Evolutionary conservation across 106 monocot species (phyloP), one percentile per base, ranked within the genome.

Genomic region (Triglochin maritima): DNA sequence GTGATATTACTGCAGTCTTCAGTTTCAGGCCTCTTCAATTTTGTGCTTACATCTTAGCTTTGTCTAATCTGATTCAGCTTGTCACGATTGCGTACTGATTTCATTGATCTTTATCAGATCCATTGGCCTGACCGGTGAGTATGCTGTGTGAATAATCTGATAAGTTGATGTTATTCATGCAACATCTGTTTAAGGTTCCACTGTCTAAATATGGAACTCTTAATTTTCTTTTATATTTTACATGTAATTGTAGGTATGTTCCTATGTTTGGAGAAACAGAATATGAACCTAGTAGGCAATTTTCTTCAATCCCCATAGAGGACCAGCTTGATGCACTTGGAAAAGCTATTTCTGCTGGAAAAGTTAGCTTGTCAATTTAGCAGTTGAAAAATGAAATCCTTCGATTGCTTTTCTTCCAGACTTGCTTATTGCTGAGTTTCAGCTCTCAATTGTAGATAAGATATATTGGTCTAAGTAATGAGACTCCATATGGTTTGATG

Each of bases 251-350:
- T 64, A 94, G 94, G 8, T 94, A 94, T 77, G 75, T 90, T 71
- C 94, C 94, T n/a, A 94, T 90, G 94, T 94, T 94, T 83, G 94
- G 94, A 76, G 94, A 94, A 79, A 87, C 77, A 8, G 94, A 90
- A n/a, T 94, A 94, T 74, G 79, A 85, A 70, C 81, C 85, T 47
- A 78, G 47, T 63, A 66, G 62, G 17, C 94, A 94, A 56, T 90
- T 83, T 46, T 42, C 64, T 13, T 94, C 87, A 68, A 77, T 89
- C 48, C 53, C 79, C 50, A 79, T 94, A 73, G 87, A 87, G 56
- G 87, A 90, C 51, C 94, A 94, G 48, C 73, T 94, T 63, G 70
- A 78, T 48, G 72, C 85, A 69, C 87, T 94, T 75, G 76, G 75
- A 77, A 85, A 62, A 75, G 94, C 90, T 75, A 74, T 90, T 81